Percentiles rank a stretch among this genome's conserved stretches.
phyloP scores from a whole-genome alignment of 345 rosid genomes.

The Eucalyptus marginata region DNA sequence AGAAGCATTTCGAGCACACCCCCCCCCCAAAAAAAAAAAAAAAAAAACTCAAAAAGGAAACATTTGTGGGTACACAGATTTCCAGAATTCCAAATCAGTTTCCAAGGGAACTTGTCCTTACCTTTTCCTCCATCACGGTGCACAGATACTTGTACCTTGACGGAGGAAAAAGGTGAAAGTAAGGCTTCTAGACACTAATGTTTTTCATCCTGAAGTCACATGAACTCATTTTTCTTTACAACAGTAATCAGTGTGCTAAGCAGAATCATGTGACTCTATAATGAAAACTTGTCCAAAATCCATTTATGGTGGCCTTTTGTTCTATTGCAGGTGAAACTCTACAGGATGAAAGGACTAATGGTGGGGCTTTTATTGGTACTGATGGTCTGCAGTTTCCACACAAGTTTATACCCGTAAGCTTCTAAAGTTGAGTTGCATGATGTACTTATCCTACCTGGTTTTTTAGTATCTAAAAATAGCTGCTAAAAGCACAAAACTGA shows the following conservation, averaged over 20 bases:
- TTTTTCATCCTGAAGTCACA: not conserved
- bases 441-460: not conserved
- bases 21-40: no score
- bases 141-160: not conserved
- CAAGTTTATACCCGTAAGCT: slow-evolving; percentile 80
- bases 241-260: not conserved
- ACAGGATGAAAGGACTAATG: slow-evolving; percentile 75
- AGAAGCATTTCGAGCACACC: not conserved
- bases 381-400: slow-evolving; percentile 85
- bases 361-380: slow-evolving; percentile 68
- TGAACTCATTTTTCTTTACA: not conserved
- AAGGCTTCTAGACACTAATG: not conserved
- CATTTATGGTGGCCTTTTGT: not conserved
- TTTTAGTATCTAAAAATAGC: not conserved
- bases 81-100: not conserved
- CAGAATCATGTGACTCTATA: not conserved
- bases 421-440: not conserved
- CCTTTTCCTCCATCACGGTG: not conserved
- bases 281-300: not conserved
- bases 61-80: not conserved
- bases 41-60: no score
- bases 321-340: slow-evolving; percentile 68
- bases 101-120: not conserved
- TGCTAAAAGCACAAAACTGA: not conserved
- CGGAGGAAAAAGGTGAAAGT: not conserved